phyloP scores from a whole-genome alignment of 352 stramenopile genomes.

The Pythium rhizo-oryzae region DNA sequence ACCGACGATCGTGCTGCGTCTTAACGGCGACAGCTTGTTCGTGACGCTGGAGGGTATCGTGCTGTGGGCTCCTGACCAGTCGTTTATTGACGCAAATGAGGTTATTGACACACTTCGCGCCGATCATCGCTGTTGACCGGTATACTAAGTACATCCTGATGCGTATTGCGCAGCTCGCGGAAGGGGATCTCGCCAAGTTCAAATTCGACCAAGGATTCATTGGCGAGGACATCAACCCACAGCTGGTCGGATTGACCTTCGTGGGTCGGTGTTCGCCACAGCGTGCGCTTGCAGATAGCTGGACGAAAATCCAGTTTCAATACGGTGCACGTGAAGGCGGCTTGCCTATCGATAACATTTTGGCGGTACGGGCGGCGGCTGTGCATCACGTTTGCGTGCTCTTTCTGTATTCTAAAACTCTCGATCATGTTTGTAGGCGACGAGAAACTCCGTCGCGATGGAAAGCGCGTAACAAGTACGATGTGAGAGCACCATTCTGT shows the following conservation, averaged over 20 bases:
- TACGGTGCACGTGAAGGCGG: constrained; percentile 65
- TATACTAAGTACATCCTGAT: not conserved
- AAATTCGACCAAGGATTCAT: constrained; percentile 70
- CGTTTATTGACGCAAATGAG: constrained; percentile 68
- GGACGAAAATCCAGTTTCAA: constrained; percentile 90
- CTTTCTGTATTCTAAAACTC: not conserved
- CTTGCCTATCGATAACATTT: constrained; percentile 61
- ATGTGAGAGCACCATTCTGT: not conserved
- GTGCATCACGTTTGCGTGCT: not conserved
- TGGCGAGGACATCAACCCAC: constrained; percentile 44
- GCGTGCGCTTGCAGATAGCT: constrained; percentile 83
- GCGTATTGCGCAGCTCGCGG: constrained; percentile 42
- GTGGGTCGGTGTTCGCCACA: constrained; percentile 81
- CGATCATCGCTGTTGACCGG: not conserved
- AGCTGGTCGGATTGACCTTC: constrained; percentile 61
- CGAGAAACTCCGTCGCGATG: constrained; percentile 15
- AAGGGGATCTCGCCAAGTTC: constrained; percentile 82
- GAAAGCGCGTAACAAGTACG: constrained; percentile 1
- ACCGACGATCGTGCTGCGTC: constrained; percentile 69
- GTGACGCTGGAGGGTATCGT: constrained; percentile 73
- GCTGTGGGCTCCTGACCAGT: constrained; percentile 46
- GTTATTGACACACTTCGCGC: constrained; percentile 25
- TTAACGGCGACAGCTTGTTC: constrained; percentile 56
- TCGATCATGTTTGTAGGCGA: not conserved
- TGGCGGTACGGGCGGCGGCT: constrained; percentile 43